These are phyloP conservation scores for Pythium graminicola DNA, from an alignment of 352 stramenopile genomes.

Conservation along the genomic window DNA sequence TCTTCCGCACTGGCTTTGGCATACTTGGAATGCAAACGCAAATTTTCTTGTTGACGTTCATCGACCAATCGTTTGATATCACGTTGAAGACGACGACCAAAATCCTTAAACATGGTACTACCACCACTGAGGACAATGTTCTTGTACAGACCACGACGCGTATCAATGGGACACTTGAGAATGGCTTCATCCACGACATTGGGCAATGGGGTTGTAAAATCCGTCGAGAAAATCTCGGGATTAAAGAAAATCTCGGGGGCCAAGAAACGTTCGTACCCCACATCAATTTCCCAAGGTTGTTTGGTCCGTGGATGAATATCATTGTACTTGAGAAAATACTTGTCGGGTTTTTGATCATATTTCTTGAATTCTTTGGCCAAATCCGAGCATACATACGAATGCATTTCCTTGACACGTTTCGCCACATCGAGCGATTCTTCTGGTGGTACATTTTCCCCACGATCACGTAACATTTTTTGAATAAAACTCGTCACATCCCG, in stretches of 20 bases:
- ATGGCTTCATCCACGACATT: constrained; percentile 94
- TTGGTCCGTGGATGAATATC: constrained; percentile 75
- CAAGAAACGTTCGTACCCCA: constrained; percentile 93
- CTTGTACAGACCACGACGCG: constrained; percentile 90
- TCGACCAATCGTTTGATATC: constrained; percentile 94
- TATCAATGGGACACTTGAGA: constrained; percentile 94
- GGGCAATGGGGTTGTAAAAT: constrained; percentile 90
- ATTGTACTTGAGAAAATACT: constrained; percentile 88
- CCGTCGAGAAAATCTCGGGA: constrained; percentile 93
- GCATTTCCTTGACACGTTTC: constrained; percentile 91
- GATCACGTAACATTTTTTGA: constrained; percentile 90
- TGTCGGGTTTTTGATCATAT: constrained; percentile 90
- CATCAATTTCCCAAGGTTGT: constrained; percentile 84
- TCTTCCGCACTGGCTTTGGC: constrained; percentile 59
- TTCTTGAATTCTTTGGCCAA: constrained; percentile 95
- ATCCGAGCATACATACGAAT: constrained; percentile 94
- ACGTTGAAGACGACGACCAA: constrained; percentile 88
- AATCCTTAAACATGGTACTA: constrained; percentile 97
- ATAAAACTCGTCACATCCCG: constrained; percentile 95
- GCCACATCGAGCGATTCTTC: constrained; percentile 90
- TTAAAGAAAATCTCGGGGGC: constrained; percentile 97
- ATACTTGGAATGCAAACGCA: constrained; percentile 66
- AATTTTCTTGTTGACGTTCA: constrained; percentile 85
- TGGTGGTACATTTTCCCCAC: constrained; percentile 86
- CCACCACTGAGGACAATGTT: constrained; percentile 95